Evolutionary conservation across 2,329 filamentous ascomycete genomes (phyloP), one percentile per base, ranked within the genome.

Genomic region (Calycina marina): DNA sequence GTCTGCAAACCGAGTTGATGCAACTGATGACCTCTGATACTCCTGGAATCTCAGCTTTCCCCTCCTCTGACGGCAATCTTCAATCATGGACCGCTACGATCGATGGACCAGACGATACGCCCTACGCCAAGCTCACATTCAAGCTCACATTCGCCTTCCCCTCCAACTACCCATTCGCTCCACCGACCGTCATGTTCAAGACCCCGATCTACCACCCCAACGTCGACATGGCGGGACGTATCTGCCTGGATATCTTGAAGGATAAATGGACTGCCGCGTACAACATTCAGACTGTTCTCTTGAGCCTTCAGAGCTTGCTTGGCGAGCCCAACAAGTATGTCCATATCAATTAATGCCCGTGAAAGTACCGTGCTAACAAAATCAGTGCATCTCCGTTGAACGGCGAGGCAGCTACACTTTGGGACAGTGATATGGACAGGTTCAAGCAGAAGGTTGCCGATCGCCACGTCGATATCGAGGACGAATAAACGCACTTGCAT

Each of bases 161-260:
- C 6, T 65, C 71, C 48, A 93, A 88, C 62, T 98, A 98, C 55
- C 90, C 90, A 6, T 94, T 94, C 56, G 72, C 77, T 2, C 73
- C 90, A 14, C 90, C 90, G 1, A 84, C 79, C 2, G 90, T 98
- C 12, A 69, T 93, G 38, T 98, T 94, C 74, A 93, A 86, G 65
- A 98, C 92, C 5, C 90, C 90, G 22, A 94, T 98, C 60, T 98
- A 96, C 66, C 90, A 98, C 58, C 90, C 90, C 33, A 98, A 98
- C 50, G 83, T 98, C 47, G 90, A 98, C 61, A 94, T 98, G 62
- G 86, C 81, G 3, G 90, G 90, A 25, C 73, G 90, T 35, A 98
- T 98, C 58, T 98, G 90, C 57, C 68, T 98, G 39, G 92, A 98
- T 53, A 98, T 98, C 46, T 67, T 98, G 43, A 96, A 94, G 68